Evolutionary conservation across 2,329 filamentous ascomycete genomes (phyloP).

Genomic region (Chalaropsis ovoidea): DNA sequence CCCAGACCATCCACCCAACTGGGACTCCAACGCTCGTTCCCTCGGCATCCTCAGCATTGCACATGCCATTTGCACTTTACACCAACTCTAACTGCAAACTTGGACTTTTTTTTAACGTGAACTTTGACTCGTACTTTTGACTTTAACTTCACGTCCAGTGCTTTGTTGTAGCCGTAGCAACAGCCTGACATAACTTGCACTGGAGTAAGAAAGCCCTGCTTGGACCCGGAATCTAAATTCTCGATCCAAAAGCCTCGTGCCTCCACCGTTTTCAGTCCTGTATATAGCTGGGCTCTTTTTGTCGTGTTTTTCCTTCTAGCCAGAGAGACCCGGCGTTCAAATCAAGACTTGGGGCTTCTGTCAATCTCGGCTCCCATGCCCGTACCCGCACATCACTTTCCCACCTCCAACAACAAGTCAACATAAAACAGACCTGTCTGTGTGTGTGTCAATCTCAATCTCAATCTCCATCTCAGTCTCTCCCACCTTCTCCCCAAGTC

Average conservation of each 20-base stretch:
- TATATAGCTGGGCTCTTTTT: too few relatives aligned
- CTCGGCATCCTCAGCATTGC: too few relatives aligned
- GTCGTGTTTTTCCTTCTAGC: not conserved
- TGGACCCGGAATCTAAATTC: not conserved
- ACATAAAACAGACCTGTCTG: not conserved
- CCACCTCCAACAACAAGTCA: not conserved
- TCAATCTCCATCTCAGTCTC: not conserved
- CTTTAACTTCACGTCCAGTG: too few relatives aligned
- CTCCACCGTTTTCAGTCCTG: not conserved
- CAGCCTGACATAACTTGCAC: not conserved
- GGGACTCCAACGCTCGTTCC: not conserved
- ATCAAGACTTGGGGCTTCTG: not conserved
- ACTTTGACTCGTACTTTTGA: too few relatives aligned
- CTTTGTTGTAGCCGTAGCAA: conserved; percentile 9
- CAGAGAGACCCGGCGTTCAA: not conserved
- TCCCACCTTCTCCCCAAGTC: too few relatives aligned
- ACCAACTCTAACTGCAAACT: too few relatives aligned
- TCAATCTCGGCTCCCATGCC: conserved; percentile 11
- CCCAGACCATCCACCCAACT: not conserved
- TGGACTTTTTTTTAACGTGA: too few relatives aligned
- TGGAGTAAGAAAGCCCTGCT: not conserved
- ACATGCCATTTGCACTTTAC: too few relatives aligned
- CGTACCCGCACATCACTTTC: not conserved
- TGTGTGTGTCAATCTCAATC: conserved; percentile 7
- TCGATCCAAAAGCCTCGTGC: not conserved